Conservation (phyloP, 768 basidiomycete species). For the Brasilioporus rufonigricans region DNA sequence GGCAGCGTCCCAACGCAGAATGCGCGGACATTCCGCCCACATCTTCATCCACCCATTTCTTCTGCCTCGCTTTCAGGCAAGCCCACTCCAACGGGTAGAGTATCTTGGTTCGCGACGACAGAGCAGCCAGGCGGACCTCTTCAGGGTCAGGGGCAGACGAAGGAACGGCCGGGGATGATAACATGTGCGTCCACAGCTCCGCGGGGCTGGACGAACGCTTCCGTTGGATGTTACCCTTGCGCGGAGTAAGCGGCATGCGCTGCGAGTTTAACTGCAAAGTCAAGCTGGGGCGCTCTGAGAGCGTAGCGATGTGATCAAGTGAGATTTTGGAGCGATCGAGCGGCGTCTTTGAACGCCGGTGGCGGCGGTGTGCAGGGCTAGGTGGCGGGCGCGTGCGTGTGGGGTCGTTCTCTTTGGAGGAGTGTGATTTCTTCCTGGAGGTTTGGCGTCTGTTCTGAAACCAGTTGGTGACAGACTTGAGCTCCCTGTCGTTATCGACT, state of each 20-base stretch:
- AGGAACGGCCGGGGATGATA: constrained; percentile 26
- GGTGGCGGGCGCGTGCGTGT: not conserved
- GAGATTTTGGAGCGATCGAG: constrained; percentile 28
- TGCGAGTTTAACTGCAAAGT: constrained; percentile 5
- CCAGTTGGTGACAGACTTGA: constrained; percentile 74
- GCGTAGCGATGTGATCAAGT: constrained; percentile 30
- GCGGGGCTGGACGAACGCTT: constrained; percentile 10
- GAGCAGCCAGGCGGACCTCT: constrained; percentile 23
- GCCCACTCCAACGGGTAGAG: constrained; percentile 72
- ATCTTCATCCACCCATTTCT: constrained; percentile 23
- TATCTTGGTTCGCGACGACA: constrained; percentile 36
- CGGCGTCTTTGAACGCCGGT: constrained; percentile 10
- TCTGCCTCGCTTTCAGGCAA: constrained; percentile 49
- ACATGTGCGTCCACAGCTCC: constrained; percentile 31
- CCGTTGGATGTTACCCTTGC: constrained; percentile 16
- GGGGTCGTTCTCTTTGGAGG: constrained; percentile 25
- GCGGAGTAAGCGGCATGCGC: constrained; percentile 28
- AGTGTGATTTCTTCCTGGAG: constrained; percentile 21
- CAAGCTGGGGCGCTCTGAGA: constrained; percentile 28
- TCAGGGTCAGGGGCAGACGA: constrained; percentile 22
- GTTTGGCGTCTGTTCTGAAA: constrained; percentile 80
- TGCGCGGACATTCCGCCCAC: constrained; percentile 7
- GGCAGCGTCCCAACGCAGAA: constrained; percentile 5
- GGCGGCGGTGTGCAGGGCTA: constrained; percentile 8
- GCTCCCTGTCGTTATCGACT: constrained; percentile 42